Evolutionary conservation across 805 yeast genomes (phyloP), one percentile per base, ranked within the genome.

Genomic region (Candida berthetii): DNA sequence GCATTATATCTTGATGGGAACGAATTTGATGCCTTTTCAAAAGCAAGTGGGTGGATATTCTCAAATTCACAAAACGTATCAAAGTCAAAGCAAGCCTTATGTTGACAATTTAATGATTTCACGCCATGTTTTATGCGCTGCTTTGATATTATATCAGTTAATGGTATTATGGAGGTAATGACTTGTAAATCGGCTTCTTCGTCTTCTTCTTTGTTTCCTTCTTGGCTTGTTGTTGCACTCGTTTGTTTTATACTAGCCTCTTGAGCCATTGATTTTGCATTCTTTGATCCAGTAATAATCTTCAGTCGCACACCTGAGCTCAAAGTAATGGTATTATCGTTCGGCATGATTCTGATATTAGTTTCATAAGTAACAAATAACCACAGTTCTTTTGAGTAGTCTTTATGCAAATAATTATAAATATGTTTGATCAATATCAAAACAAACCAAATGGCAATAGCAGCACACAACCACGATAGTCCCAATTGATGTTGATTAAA

Each of bases 41-140:
- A 41, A 31, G 38, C 47, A 18, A 31, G 36, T 2, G 17, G n/a
- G 1, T 8, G 18, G 2, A 24, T 20, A 6, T 42, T 20, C 11
- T 35, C 10, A 9, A 35, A 16, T 3, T 31, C 22, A 39, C 48
- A 45, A 34, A 52, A 47, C 15, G 36, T 34, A 7, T 42, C 27
- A 22, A 40, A 47, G 24, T 50, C 53, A 39, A 52, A 52, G 7
- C 49, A 39, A 14, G 46, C 41, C 2, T 24, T 19, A 39, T 52
- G 56, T 1, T 35, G 18, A 25, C 56, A 52, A 9, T 40, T 20
- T 3, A 34, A 22, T 13, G 48, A 44, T 38, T 43, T 52, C 8
- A 47, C 51, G 31, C 48, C 35, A 14, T 25, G 42, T 14, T 4
- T 11, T 4, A 52, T 46, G 17, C 56, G 15, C 29, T 41, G 39